These are phyloP conservation scores for Fusarium gaditjirri DNA, from an alignment of 2,329 filamentous ascomycete genomes.

Conservation along the genomic window DNA sequence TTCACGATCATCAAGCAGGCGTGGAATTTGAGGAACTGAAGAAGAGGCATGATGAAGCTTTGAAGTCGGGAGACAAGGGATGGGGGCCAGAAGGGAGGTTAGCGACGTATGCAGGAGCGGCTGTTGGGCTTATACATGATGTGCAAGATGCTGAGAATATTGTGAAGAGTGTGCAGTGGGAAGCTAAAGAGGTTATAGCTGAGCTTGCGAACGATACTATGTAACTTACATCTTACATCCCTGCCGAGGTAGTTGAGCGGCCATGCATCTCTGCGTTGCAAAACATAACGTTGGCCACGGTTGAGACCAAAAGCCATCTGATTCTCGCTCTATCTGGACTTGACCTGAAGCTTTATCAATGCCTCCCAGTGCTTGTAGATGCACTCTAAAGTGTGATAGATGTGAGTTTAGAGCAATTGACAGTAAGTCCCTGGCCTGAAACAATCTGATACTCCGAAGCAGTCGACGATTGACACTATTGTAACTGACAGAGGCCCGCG, in stretches of 20 bases:
- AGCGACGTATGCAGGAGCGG: slow-evolving; percentile 62
- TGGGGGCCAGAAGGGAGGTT: slow-evolving; percentile 60
- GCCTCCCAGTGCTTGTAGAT: neutral
- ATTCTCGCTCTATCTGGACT: neutral
- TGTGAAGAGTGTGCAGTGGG: slow-evolving; percentile 47
- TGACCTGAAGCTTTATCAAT: neutral
- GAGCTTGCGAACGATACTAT: neutral
- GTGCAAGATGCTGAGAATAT: slow-evolving; percentile 54
- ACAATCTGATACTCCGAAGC: neutral
- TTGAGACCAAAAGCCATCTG: neutral
- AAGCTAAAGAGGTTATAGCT: slow-evolving; percentile 37
- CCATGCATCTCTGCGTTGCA: neutral
- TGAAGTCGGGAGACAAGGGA: slow-evolving; percentile 53
- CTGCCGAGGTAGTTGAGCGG: no score
- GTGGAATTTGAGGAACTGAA: slow-evolving; percentile 58
- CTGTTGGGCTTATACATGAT: slow-evolving; percentile 55
- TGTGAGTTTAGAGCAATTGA: neutral
- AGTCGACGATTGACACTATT: neutral
- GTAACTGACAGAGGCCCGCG: neutral
- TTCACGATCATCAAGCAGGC: slow-evolving; percentile 50
- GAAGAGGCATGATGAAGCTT: slow-evolving; percentile 49
- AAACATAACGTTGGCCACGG: neutral
- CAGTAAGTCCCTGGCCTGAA: neutral
- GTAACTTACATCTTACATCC: neutral
- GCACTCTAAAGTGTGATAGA: neutral